These are phyloP conservation scores for Trichocladium uniseriatum DNA, from an alignment of 495 filamentous ascomycete genomes.

Conservation along the genomic window DNA sequence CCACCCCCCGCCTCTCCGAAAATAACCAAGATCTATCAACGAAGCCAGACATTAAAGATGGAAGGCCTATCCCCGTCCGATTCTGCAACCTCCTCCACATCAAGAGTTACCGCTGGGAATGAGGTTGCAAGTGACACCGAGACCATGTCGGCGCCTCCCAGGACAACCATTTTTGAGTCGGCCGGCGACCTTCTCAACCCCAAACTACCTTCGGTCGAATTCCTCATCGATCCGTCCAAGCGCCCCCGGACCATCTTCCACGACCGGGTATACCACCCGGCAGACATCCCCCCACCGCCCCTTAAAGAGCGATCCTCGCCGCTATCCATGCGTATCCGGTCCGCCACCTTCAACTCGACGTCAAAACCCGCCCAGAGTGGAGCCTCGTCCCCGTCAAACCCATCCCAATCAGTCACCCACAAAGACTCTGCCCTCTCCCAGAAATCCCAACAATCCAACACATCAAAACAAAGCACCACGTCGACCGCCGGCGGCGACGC, in stretches of 20 bases:
- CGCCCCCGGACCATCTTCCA: conserved; percentile 94
- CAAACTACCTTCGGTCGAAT: conserved; percentile 69
- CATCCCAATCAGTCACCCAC: conserved; percentile 11
- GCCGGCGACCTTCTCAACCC: conserved; percentile 88
- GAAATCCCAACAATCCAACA: not conserved
- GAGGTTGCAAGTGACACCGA: conserved; percentile 36
- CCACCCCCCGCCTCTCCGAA: conserved; percentile 32
- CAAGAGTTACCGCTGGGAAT: conserved; percentile 34
- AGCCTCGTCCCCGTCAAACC: conserved; percentile 8
- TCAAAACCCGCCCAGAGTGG: conserved; percentile 8
- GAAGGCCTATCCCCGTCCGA: conserved; percentile 29
- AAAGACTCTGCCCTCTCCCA: conserved; percentile 26
- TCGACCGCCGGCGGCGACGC: too few species aligned
- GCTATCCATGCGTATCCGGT: conserved; percentile 24
- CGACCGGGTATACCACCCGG: conserved; percentile 86
- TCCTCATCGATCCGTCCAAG: conserved; percentile 68
- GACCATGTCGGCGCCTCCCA: conserved; percentile 60
- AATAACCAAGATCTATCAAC: conserved; percentile 62
- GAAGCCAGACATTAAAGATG: conserved; percentile 59
- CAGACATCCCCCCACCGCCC: conserved; percentile 80
- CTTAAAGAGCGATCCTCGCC: conserved; percentile 48
- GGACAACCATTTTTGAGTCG: conserved; percentile 88
- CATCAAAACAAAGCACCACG: not conserved
- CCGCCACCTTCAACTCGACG: conserved; percentile 3
- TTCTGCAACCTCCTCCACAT: conserved; percentile 29